Evolutionary conservation across 2,329 filamentous ascomycete genomes (phyloP), one percentile per base, ranked within the genome.

Genomic region (Alternaria triticimaculans): DNA sequence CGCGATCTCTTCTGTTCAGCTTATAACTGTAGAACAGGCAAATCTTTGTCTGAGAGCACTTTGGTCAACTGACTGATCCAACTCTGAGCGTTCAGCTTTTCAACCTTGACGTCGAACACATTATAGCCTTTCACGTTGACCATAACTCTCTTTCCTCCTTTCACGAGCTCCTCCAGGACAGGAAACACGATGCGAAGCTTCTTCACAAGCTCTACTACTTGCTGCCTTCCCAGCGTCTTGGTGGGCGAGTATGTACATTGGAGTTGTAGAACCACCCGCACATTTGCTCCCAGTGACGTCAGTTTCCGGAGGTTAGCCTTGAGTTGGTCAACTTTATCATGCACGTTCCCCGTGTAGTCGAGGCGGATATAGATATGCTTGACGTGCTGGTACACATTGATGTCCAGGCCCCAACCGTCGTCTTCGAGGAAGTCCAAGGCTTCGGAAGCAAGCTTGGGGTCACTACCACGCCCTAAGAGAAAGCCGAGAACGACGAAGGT

Each of bases 141-240:
- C 15, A 41, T 6, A 41, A 41, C 15, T 18, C 4, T 41, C 4
- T 41, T 41, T 41, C 33, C 33, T 4, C 2, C 15, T 3, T 10
- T 18, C 8, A 41, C 8, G 3, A 41, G 15, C 10, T 41, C 8
- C 33, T n/a, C 15, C 33, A 41, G 33, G 33, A 41, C 33, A 41
- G 33, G 15, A 3, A 41, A 41, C 0, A 41, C 4, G 4, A 5
- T 0, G 0, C 1, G 8, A 10, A 41, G 15, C 15, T 10, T 6
- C 15, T 0, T 10, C 15, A 41, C 33, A 41, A 41, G 4, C 2
- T 1, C 9, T 41, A 6, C 3, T 0, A 41, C 0, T 18, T 10
- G 33, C 4, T n/a, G 33, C 15, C 1, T 2, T 41, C 1, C 3
- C 33, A 41, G 4, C 33, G 33, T 41, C 8, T 2, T 0, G 0